Conservation (phyloP, 1,284 basidiomycete genomes). For the Takashimella tepidaria region DNA sequence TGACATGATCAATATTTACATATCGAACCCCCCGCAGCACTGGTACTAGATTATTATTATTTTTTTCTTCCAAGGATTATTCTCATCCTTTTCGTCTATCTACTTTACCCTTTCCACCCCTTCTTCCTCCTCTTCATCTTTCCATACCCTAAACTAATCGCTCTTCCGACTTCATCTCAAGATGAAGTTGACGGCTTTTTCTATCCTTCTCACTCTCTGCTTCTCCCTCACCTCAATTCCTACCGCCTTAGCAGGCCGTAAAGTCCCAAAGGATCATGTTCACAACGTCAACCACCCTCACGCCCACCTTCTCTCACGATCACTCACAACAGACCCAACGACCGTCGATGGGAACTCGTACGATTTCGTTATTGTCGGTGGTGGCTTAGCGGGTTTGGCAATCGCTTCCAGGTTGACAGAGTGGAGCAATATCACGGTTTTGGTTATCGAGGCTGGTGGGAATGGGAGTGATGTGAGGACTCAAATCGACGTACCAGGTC, state of each 20-base stretch:
- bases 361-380: conserved; percentile 50
- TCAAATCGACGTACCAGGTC: conserved; percentile 48
- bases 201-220: conserved; percentile 1
- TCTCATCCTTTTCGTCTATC: conserved; percentile 9
- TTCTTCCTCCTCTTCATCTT: conserved; percentile 4
- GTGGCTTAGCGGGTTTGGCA: conserved; percentile 68
- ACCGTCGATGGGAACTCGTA: conserved; percentile 31
- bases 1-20: too few relatives aligned
- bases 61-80: too few relatives aligned
- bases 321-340: conserved; percentile 31
- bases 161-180: conserved; percentile 1
- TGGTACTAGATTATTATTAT: too few relatives aligned
- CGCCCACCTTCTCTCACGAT: conserved; percentile 11
- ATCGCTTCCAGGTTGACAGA: conserved; percentile 66
- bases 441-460: conserved; percentile 67
- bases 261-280: not conserved
- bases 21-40: too few relatives aligned
- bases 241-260: not conserved
- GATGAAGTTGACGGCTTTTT: not conserved
- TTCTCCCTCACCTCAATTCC: not conserved
- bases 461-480: conserved; percentile 54
- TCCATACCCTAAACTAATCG: conserved; percentile 1
- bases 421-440: conserved; percentile 60
- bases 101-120: conserved; percentile 3
- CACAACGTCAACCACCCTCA: conserved; percentile 7